Evolutionary conservation across 2,329 filamentous ascomycete genomes (phyloP), one percentile per base, ranked within the genome.

Genomic region (Claviceps africana): DNA sequence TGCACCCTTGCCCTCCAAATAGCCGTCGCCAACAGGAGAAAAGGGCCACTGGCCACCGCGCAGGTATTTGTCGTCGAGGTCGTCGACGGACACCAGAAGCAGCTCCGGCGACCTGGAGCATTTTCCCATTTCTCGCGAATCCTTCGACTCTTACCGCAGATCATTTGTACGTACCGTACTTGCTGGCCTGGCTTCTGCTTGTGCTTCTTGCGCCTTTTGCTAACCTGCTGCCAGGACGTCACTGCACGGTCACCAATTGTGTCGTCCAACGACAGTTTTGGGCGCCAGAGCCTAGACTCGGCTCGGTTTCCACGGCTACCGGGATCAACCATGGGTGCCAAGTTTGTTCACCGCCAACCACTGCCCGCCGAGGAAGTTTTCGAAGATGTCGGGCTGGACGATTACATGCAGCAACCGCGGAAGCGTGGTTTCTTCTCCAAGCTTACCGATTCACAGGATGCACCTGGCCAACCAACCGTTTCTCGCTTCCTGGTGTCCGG

Each of bases 51-150:
- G 89, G 89, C 76, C 31, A 22, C 40, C 76, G 28, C 73, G 74
- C 58, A 71, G 74, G 56, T 73, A 75, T 55, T 67, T 79, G n/a
- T n/a, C n/a, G 53, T 75, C 77, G 10, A 72, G 76, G 52, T 71
- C 70, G 44, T 82, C 79, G 5, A 74, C 71, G 58, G 76, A 79
- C 57, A 76, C 72, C 33, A 70, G 70, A 52, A 81, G 77, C 63
- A 79, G 85, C 60, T 73, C 87, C 54, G 82, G 83, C 61, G 88
- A 95, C 56, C 90, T 89, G 60, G 91, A 97, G 65, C 89, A 86
- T 15, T 97, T 97, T 66, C 88, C 86, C 57, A 97, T 97, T 65
- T 95, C 90, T 39, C 81, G 91, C 62, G 93, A 97, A 70, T 96
- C 90, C 2, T 97, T 97, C 64, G 93, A 97, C 66, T 95, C 90